Evolutionary conservation across 2,329 filamentous ascomycete species (phyloP).

Genomic region (Fusarium sp.): DNA sequence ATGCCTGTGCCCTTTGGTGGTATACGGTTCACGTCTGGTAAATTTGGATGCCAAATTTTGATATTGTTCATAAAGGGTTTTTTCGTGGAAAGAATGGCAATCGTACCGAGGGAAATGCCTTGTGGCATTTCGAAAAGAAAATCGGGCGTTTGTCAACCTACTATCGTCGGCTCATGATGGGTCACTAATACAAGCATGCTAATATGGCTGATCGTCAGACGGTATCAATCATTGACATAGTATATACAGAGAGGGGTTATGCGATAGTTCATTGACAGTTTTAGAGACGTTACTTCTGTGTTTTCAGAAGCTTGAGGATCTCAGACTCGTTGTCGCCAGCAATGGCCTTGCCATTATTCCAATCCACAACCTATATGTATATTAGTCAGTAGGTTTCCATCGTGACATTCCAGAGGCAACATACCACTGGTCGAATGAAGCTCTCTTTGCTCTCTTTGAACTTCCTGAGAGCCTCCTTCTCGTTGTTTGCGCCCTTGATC

Average conservation of each 20-base stretch:
- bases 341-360: constrained; percentile 88
- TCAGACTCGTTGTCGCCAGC: constrained; percentile 85
- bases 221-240: not conserved
- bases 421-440: constrained; percentile 82
- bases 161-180: not conserved
- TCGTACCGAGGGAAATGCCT: not conserved
- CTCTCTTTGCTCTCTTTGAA: constrained; percentile 75
- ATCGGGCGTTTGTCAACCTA: not conserved
- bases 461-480: constrained; percentile 81
- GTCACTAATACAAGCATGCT: constrained; percentile 1
- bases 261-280: constrained; percentile 27
- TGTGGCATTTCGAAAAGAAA: too few relatives aligned
- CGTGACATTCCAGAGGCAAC: constrained; percentile 43
- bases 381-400: constrained; percentile 1
- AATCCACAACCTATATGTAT: constrained; percentile 75
- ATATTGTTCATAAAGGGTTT: not conserved
- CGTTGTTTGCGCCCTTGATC: constrained; percentile 77
- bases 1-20: not conserved
- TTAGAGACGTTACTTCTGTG: constrained; percentile 53
- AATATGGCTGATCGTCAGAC: constrained; percentile 12
- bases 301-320: constrained; percentile 82
- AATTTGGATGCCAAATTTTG: not conserved
- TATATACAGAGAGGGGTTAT: constrained; percentile 29
- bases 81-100: too few relatives aligned
- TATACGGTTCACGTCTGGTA: not conserved